Evolutionary conservation across 192 early-diverging fungal genomes (phyloP), one percentile per base, ranked within the genome.

Genomic region (Cetraspora pellucida): DNA sequence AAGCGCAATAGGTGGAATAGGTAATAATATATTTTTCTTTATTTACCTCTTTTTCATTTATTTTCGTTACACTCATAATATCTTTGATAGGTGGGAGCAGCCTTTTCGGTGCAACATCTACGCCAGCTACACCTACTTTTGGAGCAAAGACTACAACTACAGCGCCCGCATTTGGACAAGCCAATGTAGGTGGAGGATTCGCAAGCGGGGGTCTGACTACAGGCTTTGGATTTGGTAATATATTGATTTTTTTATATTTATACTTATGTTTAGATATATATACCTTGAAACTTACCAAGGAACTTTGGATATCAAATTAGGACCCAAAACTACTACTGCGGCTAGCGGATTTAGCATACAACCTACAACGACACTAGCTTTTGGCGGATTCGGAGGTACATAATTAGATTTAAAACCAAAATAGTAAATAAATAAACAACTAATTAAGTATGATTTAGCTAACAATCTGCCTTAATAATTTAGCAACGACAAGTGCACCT

Each of bases 311-410:
- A 19, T 54, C 13, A 54, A 13, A 54, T 19, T 54, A 54, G 50
- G 50, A 11, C 11, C 11, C 19, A 54, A 54, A 54, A 14, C 50
- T 14, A n/a, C 50, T 5, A n/a, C 50, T 54, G 50, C 50, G 50
- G 50, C 50, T 19, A 66, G 64, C 44, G 64, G 30, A 14, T 66
- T 66, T 21, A 30, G 30, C 44, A 17, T 61, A 37, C 17, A 3
- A 69, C 60, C 77, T 47, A 16, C 77, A 10, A 58, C 73, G 5
- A 30, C 80, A 46, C 74, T 65, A 9, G 80, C 79, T n/a, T 90
- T 90, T 76, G 89, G 82, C 46, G 78, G 75, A 23, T 75, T 84
- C 66, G 86, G 84, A 54, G 23, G 61, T 71, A 50, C 78, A 80
- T 6, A 64, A 16, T 37, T 6, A 54, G 19, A 19, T 54, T 54